These are phyloP conservation scores for Fusarium bulbicola DNA, from an alignment of 2,329 filamentous ascomycete species.

Conservation along the genomic window DNA sequence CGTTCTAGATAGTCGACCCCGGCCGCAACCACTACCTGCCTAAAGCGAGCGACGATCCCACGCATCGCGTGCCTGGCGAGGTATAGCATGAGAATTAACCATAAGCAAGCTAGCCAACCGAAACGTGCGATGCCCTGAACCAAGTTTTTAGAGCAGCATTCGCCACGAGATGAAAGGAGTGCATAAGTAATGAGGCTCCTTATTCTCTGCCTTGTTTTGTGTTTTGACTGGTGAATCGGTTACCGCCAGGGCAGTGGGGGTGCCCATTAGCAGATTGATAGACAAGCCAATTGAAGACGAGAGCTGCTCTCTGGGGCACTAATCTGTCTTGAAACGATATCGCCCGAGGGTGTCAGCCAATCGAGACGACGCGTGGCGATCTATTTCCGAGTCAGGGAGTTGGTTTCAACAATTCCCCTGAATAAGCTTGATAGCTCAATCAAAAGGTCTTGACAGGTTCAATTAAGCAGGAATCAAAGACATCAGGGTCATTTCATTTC, in stretches of 20 bases:
- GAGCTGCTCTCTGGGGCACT: background rate
- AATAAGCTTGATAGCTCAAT: conserved; percentile 10
- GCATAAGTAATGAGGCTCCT: conserved; percentile 20
- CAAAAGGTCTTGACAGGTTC: conserved; percentile 21
- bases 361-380: conserved; percentile 9
- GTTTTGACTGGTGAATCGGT: conserved; percentile 27
- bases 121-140: background rate
- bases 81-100: conserved; percentile 31
- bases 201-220: background rate
- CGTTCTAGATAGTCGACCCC: conserved; percentile 22
- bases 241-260: conserved; percentile 29
- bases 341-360: conserved; percentile 14
- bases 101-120: conserved; percentile 18
- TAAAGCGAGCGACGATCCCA: conserved; percentile 29
- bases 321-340: conserved; percentile 24
- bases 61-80: conserved; percentile 3
- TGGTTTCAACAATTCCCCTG: conserved; percentile 27
- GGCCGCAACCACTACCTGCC: conserved; percentile 27
- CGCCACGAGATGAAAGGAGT: conserved; percentile 26
- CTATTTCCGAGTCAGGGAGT: conserved; percentile 26
- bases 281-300: conserved; percentile 16
- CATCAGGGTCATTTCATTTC: background rate
- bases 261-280: conserved; percentile 21
- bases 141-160: background rate
- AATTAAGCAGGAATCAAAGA: background rate